Evolutionary conservation across 176 grass and related monocot genomes (phyloP), one percentile per base, ranked within the genome.

Genomic region (Paspalum notatum): DNA sequence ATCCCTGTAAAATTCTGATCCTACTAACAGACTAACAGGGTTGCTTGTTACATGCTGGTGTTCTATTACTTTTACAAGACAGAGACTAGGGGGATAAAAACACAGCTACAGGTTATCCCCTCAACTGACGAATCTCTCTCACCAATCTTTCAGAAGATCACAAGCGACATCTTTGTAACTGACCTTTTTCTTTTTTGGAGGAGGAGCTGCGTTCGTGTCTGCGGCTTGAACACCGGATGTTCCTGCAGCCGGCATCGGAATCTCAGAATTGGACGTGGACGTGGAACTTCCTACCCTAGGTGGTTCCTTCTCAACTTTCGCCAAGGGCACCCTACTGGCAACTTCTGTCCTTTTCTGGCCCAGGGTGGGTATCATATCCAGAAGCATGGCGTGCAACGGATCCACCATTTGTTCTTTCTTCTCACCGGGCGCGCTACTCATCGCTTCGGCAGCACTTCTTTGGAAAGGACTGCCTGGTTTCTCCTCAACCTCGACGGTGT

Each of bases 391-490:
- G 3, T 93, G 92, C n/a, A 92, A 67, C 2, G 95, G 95, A 87
- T 98, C 92, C 14, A 87, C 86, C 88, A 91, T 91, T 46, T 93
- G 90, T 82, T 94, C 92, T 64, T 87, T 91, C 73, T 98, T 98
- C 42, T 91, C 84, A 8, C 74, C 66, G 4, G 13, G 47, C 1
- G 5, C 22, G 26, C 75, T 68, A 46, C 62, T 79, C 0, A 42
- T 71, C 43, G 77, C 71, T 84, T 94, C 88, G 26, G 38, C 72
- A 50, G 72, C 47, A 38, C 74, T 73, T 77, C 64, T 82, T n/a
- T 67, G 51, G 10, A 85, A 87, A 17, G 53, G 69, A 72, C 39
- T 68, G 52, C 61, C 56, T 66, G 64, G 7, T 51, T 72, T 75
- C 25, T 81, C 66, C 49, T 51, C 67, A 1, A 59, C 66, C 49